phyloP scores from a whole-genome alignment of 1,139 yeast species.

The Trichomonascaceae sp. region DNA sequence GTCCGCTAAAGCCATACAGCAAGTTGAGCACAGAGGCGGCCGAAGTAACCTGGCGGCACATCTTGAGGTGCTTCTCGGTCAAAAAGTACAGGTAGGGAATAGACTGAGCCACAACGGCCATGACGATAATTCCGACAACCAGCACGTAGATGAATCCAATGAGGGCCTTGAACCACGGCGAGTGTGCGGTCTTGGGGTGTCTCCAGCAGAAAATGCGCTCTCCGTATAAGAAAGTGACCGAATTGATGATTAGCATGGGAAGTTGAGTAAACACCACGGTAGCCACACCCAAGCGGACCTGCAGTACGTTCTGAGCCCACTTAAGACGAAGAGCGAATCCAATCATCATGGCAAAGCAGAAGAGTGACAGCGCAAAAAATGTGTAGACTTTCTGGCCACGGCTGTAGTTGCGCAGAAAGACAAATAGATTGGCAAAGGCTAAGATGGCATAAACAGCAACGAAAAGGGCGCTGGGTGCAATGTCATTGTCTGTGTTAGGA shows the following conservation, averaged over 20 bases:
- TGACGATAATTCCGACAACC: conserved; percentile 45
- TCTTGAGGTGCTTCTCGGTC: conserved; percentile 31
- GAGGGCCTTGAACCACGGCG: conserved; percentile 37
- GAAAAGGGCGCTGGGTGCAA: conserved; percentile 52
- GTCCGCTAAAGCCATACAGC: conserved; percentile 46
- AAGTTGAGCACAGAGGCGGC: conserved; percentile 45
- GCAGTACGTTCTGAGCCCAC: conserved; percentile 41
- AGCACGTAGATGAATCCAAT: conserved; percentile 42
- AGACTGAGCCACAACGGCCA: conserved; percentile 57
- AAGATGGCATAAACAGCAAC: conserved; percentile 41
- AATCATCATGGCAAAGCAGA: conserved; percentile 38
- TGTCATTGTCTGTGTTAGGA: conserved; percentile 37
- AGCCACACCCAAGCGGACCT: conserved; percentile 42
- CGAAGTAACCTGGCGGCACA: conserved; percentile 45
- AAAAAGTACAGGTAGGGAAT: conserved; percentile 51
- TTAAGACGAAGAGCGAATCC: conserved; percentile 50
- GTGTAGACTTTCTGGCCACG: conserved; percentile 57
- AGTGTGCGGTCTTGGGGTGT: conserved; percentile 64
- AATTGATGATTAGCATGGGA: conserved; percentile 28
- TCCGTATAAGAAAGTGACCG: conserved; percentile 51
- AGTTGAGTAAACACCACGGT: conserved; percentile 46
- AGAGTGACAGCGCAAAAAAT: conserved; percentile 42
- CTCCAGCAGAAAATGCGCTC: conserved; percentile 74
- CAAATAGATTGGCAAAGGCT: conserved; percentile 33
- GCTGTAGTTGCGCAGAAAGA: conserved; percentile 38